A percentile compares a stretch with the other conserved stretches of the same genome.
Evolutionary conservation across 768 basidiomycete species (phyloP).

Genomic region (Trametes elegans): DNA sequence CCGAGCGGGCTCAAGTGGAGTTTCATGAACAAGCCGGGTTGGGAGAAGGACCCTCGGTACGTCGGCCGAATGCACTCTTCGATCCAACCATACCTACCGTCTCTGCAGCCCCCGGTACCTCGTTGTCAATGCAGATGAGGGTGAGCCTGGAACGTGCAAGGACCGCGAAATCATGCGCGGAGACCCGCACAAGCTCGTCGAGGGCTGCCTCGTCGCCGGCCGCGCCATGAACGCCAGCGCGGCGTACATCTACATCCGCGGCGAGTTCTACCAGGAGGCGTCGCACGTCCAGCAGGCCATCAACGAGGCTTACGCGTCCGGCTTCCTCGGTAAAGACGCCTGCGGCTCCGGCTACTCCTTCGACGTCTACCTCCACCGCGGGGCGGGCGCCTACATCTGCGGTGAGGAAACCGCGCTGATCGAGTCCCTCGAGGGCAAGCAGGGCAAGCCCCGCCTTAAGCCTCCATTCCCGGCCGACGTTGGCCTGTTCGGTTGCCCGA

Average conservation of each 20-base stretch:
- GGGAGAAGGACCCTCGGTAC: conserved; percentile 87
- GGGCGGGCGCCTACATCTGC: conserved; percentile 97
- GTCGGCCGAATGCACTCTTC: background rate
- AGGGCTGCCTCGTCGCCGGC: conserved; percentile 96
- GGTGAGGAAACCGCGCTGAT: conserved; percentile 98
- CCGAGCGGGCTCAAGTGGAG: conserved; percentile 97
- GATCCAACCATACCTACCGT: background rate
- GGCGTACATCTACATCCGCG: conserved; percentile 99
- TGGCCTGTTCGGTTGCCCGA: conserved; percentile 94
- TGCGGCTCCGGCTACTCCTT: conserved; percentile 94
- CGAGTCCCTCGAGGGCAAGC: conserved; percentile 96
- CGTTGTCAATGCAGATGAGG: conserved; percentile 98
- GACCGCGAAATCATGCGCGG: conserved; percentile 97
- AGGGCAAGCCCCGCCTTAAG: conserved; percentile 96
- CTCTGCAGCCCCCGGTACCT: conserved; percentile 83
- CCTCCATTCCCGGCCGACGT: conserved; percentile 99
- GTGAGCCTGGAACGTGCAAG: conserved; percentile 98
- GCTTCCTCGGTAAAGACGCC: conserved; percentile 85
- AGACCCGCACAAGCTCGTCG: conserved; percentile 97
- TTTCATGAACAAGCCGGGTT: conserved; percentile 99
- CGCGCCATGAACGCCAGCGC: conserved; percentile 96
- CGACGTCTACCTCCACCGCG: conserved; percentile 97
- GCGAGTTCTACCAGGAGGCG: conserved; percentile 96
- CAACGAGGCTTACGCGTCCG: conserved; percentile 88
- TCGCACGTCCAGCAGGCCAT: conserved; percentile 94